A percentile compares a stretch with the other conserved stretches of the same genome.
Conservation (phyloP, 2,329 filamentous ascomycete species). For the Onygenales sp. region DNA sequence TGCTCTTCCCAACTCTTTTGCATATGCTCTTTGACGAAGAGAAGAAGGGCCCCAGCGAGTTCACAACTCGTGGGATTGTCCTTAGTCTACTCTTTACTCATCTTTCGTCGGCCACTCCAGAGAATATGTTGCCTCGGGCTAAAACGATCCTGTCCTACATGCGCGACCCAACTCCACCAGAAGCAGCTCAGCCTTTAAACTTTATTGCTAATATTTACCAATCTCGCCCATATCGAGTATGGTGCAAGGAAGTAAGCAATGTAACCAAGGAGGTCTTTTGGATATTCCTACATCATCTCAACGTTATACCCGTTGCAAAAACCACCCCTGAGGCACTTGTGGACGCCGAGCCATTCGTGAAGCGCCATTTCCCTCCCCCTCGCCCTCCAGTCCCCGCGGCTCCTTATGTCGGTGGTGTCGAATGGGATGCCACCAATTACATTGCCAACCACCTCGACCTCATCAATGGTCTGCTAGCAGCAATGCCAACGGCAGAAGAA, state of each 20-base stretch:
- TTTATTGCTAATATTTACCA: slow-evolving; percentile 88
- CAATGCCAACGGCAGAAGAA: slow-evolving; percentile 56
- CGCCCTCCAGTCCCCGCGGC: slow-evolving; percentile 86
- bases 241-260: slow-evolving; percentile 84
- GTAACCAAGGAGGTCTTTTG: slow-evolving; percentile 98
- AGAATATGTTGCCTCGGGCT: slow-evolving; percentile 59
- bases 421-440: slow-evolving; percentile 98
- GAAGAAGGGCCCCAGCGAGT: slow-evolving; percentile 94
- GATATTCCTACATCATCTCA: slow-evolving; percentile 94
- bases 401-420: slow-evolving; percentile 91
- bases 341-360: slow-evolving; percentile 10
- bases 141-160: slow-evolving; percentile 68
- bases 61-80: slow-evolving; percentile 83
- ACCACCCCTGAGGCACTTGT: slow-evolving; percentile 23
- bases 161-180: slow-evolving; percentile 65
- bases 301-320: slow-evolving; percentile 57
- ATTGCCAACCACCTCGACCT: slow-evolving; percentile 86
- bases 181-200: slow-evolving; percentile 64
- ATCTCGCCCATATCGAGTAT: slow-evolving; percentile 79
- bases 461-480: slow-evolving; percentile 81
- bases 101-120: slow-evolving; percentile 56
- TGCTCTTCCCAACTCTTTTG: slow-evolving; percentile 76
- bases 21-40: slow-evolving; percentile 94
- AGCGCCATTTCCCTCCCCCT: slow-evolving; percentile 71
- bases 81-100: slow-evolving; percentile 84